phyloP scores from a whole-genome alignment of 2,329 filamentous ascomycete species.

The Colletotrichum sp. region DNA sequence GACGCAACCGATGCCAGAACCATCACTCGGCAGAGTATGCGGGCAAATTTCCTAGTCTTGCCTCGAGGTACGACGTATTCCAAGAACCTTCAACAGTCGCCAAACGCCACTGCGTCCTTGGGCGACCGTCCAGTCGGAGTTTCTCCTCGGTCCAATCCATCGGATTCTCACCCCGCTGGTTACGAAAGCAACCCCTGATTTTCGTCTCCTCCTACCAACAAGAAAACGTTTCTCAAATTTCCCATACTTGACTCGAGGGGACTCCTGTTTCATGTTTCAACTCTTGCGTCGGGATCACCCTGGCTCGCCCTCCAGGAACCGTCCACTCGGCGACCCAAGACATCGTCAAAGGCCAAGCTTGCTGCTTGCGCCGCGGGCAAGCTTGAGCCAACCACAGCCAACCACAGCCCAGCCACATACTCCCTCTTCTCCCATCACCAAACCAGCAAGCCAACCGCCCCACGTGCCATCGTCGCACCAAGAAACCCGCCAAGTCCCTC shows the following conservation, averaged over 20 bases:
- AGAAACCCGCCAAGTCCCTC: not conserved
- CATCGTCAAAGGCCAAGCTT: not conserved
- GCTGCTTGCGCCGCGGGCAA: not conserved
- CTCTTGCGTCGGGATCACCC: not conserved
- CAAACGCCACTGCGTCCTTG: not conserved
- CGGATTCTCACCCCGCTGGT: not conserved
- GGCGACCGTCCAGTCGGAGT: not conserved
- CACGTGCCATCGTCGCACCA: not conserved
- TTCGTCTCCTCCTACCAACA: not conserved
- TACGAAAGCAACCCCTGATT: not conserved
- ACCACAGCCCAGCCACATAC: not conserved
- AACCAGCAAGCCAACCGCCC: not conserved
- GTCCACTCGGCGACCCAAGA: not conserved
- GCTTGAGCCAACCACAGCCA: not conserved
- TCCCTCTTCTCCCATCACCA: not conserved
- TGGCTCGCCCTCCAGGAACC: not conserved
- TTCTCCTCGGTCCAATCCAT: not conserved
- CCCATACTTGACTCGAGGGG: not conserved
- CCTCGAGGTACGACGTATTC: not conserved
- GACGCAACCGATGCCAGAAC: not conserved
- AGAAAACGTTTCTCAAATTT: not conserved
- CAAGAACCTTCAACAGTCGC: not conserved
- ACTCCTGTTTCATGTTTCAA: not conserved
- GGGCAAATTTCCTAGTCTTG: not conserved
- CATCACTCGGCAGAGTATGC: not conserved